Evolutionary conservation across 495 filamentous ascomycete genomes (phyloP).

Genomic region (Lophiotrema nucula): DNA sequence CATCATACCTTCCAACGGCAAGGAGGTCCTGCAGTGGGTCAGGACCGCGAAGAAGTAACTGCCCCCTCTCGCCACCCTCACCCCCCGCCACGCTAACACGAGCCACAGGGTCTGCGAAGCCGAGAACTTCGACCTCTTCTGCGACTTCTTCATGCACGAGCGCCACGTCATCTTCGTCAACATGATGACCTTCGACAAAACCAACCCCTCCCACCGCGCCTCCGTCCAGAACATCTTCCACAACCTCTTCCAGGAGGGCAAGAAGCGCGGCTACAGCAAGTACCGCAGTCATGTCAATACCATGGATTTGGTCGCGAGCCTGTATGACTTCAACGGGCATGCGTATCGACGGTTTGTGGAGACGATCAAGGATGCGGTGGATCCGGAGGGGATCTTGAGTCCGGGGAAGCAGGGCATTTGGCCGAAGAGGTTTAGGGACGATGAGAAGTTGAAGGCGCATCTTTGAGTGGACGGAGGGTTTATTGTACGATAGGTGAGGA

Average conservation of each 20-base stretch:
- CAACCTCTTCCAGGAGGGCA: conserved; percentile 27
- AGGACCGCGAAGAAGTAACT: conserved; percentile 26
- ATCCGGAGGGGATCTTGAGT: conserved; percentile 25
- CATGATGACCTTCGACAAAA: conserved; percentile 34
- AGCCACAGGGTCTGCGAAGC: conserved; percentile 26
- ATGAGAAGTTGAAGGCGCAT: conserved; percentile 26
- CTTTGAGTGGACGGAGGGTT: conserved; percentile 13
- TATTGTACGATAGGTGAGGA: background rate
- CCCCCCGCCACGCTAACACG: too few species aligned
- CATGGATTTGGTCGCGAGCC: conserved; percentile 23
- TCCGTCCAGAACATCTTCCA: conserved; percentile 24
- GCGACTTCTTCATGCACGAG: conserved; percentile 36
- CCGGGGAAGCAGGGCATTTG: conserved; percentile 29
- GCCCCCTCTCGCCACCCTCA: too few species aligned
- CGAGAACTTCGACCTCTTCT: conserved; percentile 30
- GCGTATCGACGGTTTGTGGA: conserved; percentile 29
- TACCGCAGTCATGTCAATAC: conserved; percentile 30
- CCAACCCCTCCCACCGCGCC: conserved; percentile 13
- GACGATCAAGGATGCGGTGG: conserved; percentile 27
- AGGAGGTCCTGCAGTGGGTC: conserved; percentile 27
- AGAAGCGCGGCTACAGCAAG: conserved; percentile 24
- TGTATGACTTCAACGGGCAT: conserved; percentile 30
- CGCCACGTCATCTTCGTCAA: conserved; percentile 33
- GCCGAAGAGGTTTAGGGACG: conserved; percentile 20
- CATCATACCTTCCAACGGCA: conserved; percentile 25